Evolutionary conservation across 805 yeast genomes (phyloP).

Genomic region (Brettanomyces custersianus): DNA sequence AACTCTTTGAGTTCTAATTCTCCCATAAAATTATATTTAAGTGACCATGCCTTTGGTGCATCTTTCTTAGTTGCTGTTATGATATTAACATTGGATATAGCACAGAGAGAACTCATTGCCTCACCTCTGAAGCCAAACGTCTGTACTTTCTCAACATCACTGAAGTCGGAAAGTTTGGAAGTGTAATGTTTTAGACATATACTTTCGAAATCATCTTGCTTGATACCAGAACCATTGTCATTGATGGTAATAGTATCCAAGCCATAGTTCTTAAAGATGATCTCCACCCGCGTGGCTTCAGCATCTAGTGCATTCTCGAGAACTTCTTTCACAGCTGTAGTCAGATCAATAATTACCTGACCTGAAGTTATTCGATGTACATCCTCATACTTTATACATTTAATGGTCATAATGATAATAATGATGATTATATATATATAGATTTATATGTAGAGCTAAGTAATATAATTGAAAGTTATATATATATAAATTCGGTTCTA

Average conservation of each 20-base stretch:
- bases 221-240: conserved; percentile 66
- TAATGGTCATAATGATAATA: conserved; percentile 17
- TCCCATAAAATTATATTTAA: conserved; percentile 54
- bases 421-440: background rate
- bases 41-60: conserved; percentile 48
- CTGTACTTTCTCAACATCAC: conserved; percentile 38
- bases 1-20: conserved; percentile 26
- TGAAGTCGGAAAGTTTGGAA: conserved; percentile 51
- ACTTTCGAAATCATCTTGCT: conserved; percentile 37
- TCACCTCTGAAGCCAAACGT: conserved; percentile 79
- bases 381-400: conserved; percentile 40
- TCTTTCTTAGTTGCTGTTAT: conserved; percentile 37
- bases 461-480: too few relatives aligned
- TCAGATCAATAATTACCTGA: conserved; percentile 78
- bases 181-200: conserved; percentile 60
- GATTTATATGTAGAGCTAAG: background rate
- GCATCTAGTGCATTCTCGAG: conserved; percentile 88
- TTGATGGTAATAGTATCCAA: conserved; percentile 55
- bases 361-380: conserved; percentile 81
- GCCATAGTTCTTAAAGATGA: conserved; percentile 65
- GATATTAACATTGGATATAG: conserved; percentile 40
- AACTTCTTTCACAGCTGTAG: conserved; percentile 74
- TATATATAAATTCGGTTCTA: too few relatives aligned
- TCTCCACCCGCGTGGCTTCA: conserved; percentile 53
- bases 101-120: conserved; percentile 64